Conservation (phyloP, 2,329 filamentous ascomycete genomes). For the Chaetomium strumarium region DNA sequence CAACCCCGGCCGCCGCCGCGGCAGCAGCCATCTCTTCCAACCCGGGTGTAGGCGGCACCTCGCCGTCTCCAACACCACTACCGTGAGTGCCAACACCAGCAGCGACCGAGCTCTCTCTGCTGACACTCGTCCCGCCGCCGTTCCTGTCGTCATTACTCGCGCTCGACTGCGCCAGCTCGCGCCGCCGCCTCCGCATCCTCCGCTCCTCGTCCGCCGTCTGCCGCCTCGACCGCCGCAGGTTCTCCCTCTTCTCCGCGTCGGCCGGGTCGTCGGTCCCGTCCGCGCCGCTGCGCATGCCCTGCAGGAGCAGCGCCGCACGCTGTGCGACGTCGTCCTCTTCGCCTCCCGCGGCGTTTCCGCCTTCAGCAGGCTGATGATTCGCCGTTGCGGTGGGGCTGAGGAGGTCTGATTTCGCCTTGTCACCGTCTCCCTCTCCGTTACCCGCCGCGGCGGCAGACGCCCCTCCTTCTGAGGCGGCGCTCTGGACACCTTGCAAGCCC, state of each 20-base stretch:
- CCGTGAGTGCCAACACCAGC: conserved; percentile 39
- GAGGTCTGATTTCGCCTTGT: conserved; percentile 44
- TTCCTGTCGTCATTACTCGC: conserved; percentile 42
- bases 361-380: conserved; percentile 28
- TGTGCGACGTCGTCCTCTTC: conserved; percentile 72
- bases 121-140: conserved; percentile 9
- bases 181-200: conserved; percentile 57
- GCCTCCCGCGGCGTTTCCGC: conserved; percentile 20
- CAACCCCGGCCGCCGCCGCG: conserved; percentile 15
- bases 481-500: conserved; percentile 27
- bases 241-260: conserved; percentile 50
- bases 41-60: conserved; percentile 24
- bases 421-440: conserved; percentile 46
- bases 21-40: conserved; percentile 20
- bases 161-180: conserved; percentile 50
- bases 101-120: conserved; percentile 4
- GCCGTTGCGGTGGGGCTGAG: conserved; percentile 33
- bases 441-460: conserved; percentile 25
- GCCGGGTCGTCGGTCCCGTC: conserved; percentile 55
- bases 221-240: conserved; percentile 53
- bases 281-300: conserved; percentile 64
- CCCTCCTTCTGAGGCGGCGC: conserved; percentile 28
- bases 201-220: conserved; percentile 78
- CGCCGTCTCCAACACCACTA: conserved; percentile 9
- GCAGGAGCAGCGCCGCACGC: conserved; percentile 74